phyloP scores from a whole-genome alignment of 2,329 filamentous ascomycete species.

The Capronia epimyces region DNA sequence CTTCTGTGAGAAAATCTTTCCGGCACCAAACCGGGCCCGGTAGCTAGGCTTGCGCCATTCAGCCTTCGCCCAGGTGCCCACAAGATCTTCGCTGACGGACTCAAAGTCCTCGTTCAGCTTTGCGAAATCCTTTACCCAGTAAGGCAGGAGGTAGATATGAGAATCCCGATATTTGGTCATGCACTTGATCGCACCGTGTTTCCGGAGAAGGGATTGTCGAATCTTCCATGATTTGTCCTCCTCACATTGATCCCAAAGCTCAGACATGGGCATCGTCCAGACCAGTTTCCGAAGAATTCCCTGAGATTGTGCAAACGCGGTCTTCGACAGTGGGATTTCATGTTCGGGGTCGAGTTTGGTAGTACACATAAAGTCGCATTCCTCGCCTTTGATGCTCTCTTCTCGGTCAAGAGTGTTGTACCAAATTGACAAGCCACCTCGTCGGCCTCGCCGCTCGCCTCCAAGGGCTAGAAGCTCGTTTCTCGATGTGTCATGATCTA shows the following conservation, averaged over 20 bases:
- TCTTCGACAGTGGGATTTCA: slow-evolving; percentile 50
- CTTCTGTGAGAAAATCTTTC: slow-evolving; percentile 50
- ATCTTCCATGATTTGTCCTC: slow-evolving; percentile 60
- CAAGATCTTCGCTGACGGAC: slow-evolving; percentile 81
- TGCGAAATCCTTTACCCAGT: slow-evolving; percentile 83
- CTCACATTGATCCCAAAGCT: slow-evolving; percentile 75
- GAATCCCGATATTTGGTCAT: slow-evolving; percentile 81
- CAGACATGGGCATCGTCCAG: slow-evolving; percentile 83
- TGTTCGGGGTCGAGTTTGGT: slow-evolving; percentile 56
- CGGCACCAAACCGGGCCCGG: slow-evolving; percentile 21
- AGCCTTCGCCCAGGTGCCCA: slow-evolving; percentile 94
- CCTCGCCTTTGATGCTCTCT: slow-evolving; percentile 75
- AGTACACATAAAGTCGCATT: slow-evolving; percentile 85
- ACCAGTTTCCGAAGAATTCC: slow-evolving; percentile 55
- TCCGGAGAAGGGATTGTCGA: slow-evolving; percentile 68
- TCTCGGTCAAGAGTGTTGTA: slow-evolving; percentile 74
- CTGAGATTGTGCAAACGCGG: slow-evolving; percentile 56
- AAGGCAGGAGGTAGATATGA: slow-evolving; percentile 90
- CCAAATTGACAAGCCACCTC: slow-evolving; percentile 82
- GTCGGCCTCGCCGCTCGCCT: slow-evolving; percentile 55
- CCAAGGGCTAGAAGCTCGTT: slow-evolving; percentile 47
- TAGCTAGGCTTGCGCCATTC: slow-evolving; percentile 65
- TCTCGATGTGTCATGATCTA: slow-evolving; percentile 39
- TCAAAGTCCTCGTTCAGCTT: slow-evolving; percentile 74
- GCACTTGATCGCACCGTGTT: slow-evolving; percentile 71